Evolutionary conservation across 164 flowering plant genomes (phyloP).

Genomic region (Macadamia integrifolia): DNA sequence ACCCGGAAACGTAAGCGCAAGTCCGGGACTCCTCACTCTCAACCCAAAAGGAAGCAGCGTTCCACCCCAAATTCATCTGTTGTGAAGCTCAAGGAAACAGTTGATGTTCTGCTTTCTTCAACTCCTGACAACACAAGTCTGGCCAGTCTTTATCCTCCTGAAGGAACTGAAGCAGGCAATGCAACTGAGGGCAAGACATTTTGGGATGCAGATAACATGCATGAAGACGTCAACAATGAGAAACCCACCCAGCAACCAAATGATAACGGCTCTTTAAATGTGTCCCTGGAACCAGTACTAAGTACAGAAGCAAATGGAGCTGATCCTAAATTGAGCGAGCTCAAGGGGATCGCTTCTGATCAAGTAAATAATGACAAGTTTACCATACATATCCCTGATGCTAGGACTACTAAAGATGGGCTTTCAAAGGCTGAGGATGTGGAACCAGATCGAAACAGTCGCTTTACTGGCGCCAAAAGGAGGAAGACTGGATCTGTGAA

Average conservation of each 20-base stretch:
- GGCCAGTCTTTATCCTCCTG: conserved; percentile 10
- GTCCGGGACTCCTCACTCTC: conserved; percentile 34
- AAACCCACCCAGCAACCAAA: conserved; percentile 17
- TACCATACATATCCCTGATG: conserved; percentile 29
- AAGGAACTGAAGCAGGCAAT: not conserved
- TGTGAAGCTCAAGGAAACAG: conserved; percentile 12
- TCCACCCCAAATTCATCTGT: not conserved
- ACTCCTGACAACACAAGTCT: conserved; percentile 15
- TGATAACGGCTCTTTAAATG: conserved; percentile 27
- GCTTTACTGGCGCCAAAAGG: conserved; percentile 62
- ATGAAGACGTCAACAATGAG: conserved; percentile 10
- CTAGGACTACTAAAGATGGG: conserved; percentile 28
- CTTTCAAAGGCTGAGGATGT: conserved; percentile 18
- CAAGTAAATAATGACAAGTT: conserved; percentile 22
- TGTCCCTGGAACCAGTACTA: conserved; percentile 11
- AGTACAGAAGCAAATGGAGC: conserved; percentile 31
- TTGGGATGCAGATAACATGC: conserved; percentile 5
- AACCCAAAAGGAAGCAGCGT: conserved; percentile 63
- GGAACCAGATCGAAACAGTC: conserved; percentile 36
- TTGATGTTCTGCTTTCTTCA: conserved; percentile 20
- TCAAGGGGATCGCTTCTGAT: conserved; percentile 20
- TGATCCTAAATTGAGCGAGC: conserved; percentile 44
- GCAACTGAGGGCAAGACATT: not conserved
- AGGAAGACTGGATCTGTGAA: conserved; percentile 83
- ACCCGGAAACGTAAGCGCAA: conserved; percentile 64